These are phyloP conservation scores for Leccinellum rugosiceps DNA, from an alignment of 768 basidiomycete genomes.

Conservation along the genomic window DNA sequence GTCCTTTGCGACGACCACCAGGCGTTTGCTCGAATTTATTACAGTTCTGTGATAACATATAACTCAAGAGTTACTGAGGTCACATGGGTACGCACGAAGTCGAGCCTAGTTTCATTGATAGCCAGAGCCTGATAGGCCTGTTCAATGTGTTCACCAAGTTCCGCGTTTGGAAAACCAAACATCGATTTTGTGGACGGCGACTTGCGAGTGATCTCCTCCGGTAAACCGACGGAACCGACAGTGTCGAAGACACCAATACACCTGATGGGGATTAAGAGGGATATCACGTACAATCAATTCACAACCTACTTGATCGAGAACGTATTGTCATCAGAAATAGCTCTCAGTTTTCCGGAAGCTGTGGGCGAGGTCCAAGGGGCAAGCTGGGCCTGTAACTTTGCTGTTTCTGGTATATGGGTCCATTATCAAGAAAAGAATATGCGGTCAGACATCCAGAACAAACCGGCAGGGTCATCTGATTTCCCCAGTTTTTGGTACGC, in stretches of 20 bases:
- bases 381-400: slow-evolving; percentile 41
- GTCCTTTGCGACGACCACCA: slow-evolving; percentile 49
- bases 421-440: background rate
- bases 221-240: slow-evolving; percentile 69
- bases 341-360: slow-evolving; percentile 53
- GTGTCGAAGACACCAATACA: slow-evolving; percentile 77
- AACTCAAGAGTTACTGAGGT: background rate
- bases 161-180: slow-evolving; percentile 63
- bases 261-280: slow-evolving; percentile 30
- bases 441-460: background rate
- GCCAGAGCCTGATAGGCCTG: slow-evolving; percentile 69
- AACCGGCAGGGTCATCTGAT: slow-evolving; percentile 44
- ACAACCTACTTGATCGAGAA: slow-evolving; percentile 61
- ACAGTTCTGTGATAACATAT: slow-evolving; percentile 41
- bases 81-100: slow-evolving; percentile 51
- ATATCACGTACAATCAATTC: background rate
- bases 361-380: slow-evolving; percentile 50
- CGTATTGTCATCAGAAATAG: slow-evolving; percentile 39
- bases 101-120: slow-evolving; percentile 60
- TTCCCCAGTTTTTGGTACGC: slow-evolving; percentile 62
- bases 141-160: slow-evolving; percentile 61
- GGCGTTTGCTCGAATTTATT: slow-evolving; percentile 62
- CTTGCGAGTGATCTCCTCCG: slow-evolving; percentile 55
- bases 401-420: slow-evolving; percentile 30
- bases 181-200: slow-evolving; percentile 45